phyloP scores from a whole-genome alignment of 352 stramenopile genomes.

The Thraustotheca clavata region DNA sequence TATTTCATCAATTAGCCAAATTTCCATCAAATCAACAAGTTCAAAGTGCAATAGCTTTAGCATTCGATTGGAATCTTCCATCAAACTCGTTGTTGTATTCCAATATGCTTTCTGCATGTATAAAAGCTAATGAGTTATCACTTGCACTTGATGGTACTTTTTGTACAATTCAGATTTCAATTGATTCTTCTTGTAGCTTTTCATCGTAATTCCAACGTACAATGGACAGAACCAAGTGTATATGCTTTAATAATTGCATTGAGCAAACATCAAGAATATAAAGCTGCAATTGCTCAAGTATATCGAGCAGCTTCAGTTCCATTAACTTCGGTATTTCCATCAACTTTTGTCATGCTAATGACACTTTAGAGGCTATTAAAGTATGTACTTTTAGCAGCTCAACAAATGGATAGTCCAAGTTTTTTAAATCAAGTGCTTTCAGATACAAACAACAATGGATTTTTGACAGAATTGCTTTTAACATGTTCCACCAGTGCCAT shows the following conservation, averaged over 20 bases:
- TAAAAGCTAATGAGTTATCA: background rate
- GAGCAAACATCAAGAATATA: background rate
- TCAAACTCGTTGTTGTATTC: background rate
- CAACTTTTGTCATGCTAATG: background rate
- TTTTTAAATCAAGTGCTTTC: background rate
- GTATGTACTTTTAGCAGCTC: background rate
- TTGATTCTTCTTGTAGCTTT: background rate
- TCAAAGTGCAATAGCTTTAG: background rate
- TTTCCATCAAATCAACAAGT: background rate
- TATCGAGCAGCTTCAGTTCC: background rate
- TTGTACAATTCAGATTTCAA: background rate
- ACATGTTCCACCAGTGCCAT: background rate
- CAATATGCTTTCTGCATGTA: background rate
- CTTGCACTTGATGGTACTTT: background rate
- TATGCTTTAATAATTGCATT: background rate
- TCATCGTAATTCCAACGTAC: background rate
- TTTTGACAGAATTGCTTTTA: background rate
- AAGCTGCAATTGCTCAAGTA: background rate
- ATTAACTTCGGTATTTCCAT: background rate
- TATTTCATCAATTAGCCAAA: background rate
- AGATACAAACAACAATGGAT: background rate
- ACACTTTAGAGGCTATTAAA: background rate
- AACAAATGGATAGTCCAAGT: background rate
- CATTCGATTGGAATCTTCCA: background rate
- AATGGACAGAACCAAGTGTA: background rate